Evolutionary conservation across 1,284 basidiomycete species (phyloP), one percentile per base, ranked within the genome.

Genomic region (Coniferiporia weirii): DNA sequence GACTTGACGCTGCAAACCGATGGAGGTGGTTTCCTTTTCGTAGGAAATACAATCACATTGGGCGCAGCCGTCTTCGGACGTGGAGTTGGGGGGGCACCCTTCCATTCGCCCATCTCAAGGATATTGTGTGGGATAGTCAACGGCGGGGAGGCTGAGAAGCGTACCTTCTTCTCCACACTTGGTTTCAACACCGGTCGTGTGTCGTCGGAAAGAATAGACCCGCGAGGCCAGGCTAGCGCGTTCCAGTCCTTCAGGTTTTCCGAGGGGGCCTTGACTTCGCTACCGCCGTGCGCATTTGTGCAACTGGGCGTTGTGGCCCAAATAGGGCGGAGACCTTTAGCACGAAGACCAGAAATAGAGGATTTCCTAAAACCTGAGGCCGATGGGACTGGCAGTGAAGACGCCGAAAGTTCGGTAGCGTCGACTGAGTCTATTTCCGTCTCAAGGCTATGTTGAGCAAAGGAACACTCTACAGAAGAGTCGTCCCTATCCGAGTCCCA

Each of bases 161-260:
- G 57, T 4, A 62, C 61, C 48, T 56, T 62, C 54, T 59, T 62
- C 19, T 34, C 38, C 4, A 35, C 35, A n/a, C 38, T 38, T 35
- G 35, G 15, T 20, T n/a, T 46, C 44, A 20, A 54, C 19, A 22
- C 35, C 7, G 43, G 40, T 19, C 38, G 38, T 8, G 52, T 34
- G 43, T 51, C 56, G 40, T 44, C 44, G 35, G 56, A 59, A 32
- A 57, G 46, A 19, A 54, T 61, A 1, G 60, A 51, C 34, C 46
- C 49, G 20, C 52, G 56, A 4, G 52, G 56, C 44, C 32, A 17
- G n/a, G 53, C 15, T n/a, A 22, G 44, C 35, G 57, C n/a, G n/a
- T 52, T 59, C 49, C 27, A 45, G 19, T 47, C 27, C 20, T 38
- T 20, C 32, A 52, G 38, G 45, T 44, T 56, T 8, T 43, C 43